phyloP scores from a whole-genome alignment of 139 green algal genomes.

The Tetradesmus obliquus region DNA sequence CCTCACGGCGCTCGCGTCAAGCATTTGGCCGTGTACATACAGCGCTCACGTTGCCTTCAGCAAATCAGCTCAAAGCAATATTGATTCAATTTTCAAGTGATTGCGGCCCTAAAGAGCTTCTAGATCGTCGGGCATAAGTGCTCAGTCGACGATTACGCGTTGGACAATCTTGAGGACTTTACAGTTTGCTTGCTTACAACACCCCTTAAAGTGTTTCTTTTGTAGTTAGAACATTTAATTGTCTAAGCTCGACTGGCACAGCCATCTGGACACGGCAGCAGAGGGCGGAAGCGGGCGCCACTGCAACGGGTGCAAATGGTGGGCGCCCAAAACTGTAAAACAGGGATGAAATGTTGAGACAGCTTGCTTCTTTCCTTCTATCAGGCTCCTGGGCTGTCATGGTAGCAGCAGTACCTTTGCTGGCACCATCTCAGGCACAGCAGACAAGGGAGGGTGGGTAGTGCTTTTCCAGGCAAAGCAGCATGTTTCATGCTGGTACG shows the following conservation, averaged over 20 bases:
- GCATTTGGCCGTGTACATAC: neutral
- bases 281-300: neutral
- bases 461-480: neutral
- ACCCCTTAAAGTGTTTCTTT: too few species aligned
- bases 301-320: neutral
- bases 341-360: neutral
- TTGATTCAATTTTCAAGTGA: too few species aligned
- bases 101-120: too few species aligned
- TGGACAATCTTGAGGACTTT: too few species aligned
- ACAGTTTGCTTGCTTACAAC: too few species aligned
- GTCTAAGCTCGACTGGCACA: neutral
- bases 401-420: neutral
- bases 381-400: neutral
- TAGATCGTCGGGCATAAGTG: neutral
- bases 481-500: neutral
- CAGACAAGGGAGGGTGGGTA: too few species aligned
- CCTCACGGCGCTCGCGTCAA: neutral
- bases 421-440: neutral
- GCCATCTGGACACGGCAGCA: neutral
- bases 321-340: neutral
- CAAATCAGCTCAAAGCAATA: neutral
- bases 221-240: neutral
- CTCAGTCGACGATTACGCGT: neutral
- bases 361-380: too few species aligned
- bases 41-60: neutral